Percentiles rank a stretch among this genome's conserved stretches.
phyloP scores from a whole-genome alignment of 495 filamentous ascomycete species.

The Annulohypoxylon nitens region DNA sequence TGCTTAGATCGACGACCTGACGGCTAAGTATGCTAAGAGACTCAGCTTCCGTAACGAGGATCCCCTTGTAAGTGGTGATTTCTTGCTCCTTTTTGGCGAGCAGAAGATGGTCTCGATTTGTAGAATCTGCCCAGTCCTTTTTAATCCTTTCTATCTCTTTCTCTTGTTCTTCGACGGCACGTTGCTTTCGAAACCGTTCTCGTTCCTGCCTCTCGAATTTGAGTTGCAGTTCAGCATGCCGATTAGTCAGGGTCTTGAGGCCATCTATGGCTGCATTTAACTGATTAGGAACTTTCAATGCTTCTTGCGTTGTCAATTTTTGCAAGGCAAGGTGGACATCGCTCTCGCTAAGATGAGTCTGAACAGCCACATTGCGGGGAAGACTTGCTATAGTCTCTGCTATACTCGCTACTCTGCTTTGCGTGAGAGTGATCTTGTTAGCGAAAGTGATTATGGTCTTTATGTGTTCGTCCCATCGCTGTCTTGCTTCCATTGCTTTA shows the following conservation, averaged over 20 bases:
- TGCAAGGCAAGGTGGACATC: not conserved
- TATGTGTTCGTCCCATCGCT: slow-evolving; percentile 11
- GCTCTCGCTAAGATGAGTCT: not conserved
- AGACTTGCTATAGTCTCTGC: not conserved
- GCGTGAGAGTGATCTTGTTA: not conserved
- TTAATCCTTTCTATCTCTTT: slow-evolving; percentile 9
- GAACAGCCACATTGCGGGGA: not conserved
- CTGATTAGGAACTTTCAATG: slow-evolving; percentile 7
- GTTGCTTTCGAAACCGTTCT: slow-evolving; percentile 13
- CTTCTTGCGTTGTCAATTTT: slow-evolving; percentile 13
- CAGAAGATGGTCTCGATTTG: slow-evolving; percentile 1
- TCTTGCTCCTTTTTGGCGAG: slow-evolving; percentile 11
- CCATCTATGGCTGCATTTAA: slow-evolving; percentile 16
- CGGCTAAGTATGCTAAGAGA: slow-evolving; percentile 7
- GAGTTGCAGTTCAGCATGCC: slow-evolving; percentile 9
- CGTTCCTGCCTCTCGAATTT: slow-evolving; percentile 8
- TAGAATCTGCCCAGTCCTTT: slow-evolving; percentile 11
- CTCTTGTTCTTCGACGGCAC: slow-evolving; percentile 8
- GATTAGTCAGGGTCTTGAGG: not conserved
- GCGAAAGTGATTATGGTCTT: slow-evolving; percentile 2
- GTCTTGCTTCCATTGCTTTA: not conserved
- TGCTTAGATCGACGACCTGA: slow-evolving; percentile 5
- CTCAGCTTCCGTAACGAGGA: slow-evolving; percentile 29
- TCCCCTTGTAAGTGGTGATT: slow-evolving; percentile 10
- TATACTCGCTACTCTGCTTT: not conserved